Conservation (phyloP, 805 yeast genomes). For the Millerozyma acaciae region DNA sequence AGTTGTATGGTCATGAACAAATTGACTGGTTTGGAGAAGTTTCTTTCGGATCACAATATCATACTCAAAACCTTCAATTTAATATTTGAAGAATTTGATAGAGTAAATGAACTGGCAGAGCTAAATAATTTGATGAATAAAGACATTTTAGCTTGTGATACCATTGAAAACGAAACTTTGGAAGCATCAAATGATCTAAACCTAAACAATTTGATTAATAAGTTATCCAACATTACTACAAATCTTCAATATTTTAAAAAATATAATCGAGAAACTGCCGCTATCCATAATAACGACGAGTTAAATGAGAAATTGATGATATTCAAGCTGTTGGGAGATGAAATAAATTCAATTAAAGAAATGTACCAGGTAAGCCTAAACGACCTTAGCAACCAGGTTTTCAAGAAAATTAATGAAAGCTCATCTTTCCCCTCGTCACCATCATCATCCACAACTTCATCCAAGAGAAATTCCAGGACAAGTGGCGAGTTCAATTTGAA, state of each 20-base stretch:
- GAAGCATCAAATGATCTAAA: conserved; percentile 9
- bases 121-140: conserved; percentile 10
- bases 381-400: conserved; percentile 21
- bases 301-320: conserved; percentile 33
- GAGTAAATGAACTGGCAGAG: conserved; percentile 1
- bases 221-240: conserved; percentile 27
- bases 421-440: conserved; percentile 11
- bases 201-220: conserved; percentile 24
- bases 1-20: conserved; percentile 13
- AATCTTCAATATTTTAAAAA: conserved; percentile 36
- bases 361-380: conserved; percentile 25
- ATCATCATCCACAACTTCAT: conserved; percentile 13
- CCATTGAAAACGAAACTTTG: background rate
- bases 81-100: conserved; percentile 26
- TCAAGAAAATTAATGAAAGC: conserved; percentile 5
- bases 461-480: conserved; percentile 17
- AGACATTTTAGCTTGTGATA: conserved; percentile 11
- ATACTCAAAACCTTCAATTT: conserved; percentile 17
- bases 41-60: conserved; percentile 22
- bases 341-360: conserved; percentile 24
- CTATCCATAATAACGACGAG: conserved; percentile 26
- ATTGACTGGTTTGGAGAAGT: conserved; percentile 14
- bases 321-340: conserved; percentile 32
- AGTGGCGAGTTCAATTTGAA: conserved; percentile 25
- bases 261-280: conserved; percentile 29